Base-by-base conservation (phyloP, 805 yeast genomes). In the Zygotorulaspora chibaensis region DNA sequence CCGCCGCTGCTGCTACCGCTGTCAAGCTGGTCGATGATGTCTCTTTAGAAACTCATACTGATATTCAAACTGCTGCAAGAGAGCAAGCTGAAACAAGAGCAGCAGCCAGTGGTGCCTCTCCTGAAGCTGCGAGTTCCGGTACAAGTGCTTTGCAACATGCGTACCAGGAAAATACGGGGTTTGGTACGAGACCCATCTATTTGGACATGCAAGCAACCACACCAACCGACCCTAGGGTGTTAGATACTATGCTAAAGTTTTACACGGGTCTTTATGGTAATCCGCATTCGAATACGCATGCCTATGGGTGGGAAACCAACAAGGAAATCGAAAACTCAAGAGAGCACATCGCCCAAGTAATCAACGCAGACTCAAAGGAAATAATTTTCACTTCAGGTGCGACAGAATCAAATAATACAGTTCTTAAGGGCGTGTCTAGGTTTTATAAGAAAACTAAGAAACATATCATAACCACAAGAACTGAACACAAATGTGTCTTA, bases 231-330 rank as follows among this genome's bases (percentile, higher is more conserved):
- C 99, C 99, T 27, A 76, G 99, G 45, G 99, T 93, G 8, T 69
- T 93, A 55, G 96, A 87, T 63, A 83, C 81, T 55, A 88, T 87
- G 96, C 65, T 87, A 56, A 80, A 78, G 57, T 88, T 83, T 62
- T 85, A 79, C 66, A 91, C 98, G 2, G 98, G 98, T 3, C 74
- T 87, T 46, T 93, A 88, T 64, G 99, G 99, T 51, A 93, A 93
- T 66, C 99, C 99, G 17, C 99, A 93, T 69, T 88, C 96, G 5
- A 81, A 93, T 48, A 93, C 99, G 2, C 99, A 93, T 64, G 79
- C 96, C 5, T 93, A 91, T 65, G 99, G 99, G 29, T 93, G 99
- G 99, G 99, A 93, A 70, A 87, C 99, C 2, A 96, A 91, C 48
- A 79, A 77, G 52, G 96, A 84, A 48, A 93, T 93, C 13, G 99